These are phyloP conservation scores for Colletotrichum horii DNA, from an alignment of 2,329 filamentous ascomycete genomes.

Conservation along the genomic window DNA sequence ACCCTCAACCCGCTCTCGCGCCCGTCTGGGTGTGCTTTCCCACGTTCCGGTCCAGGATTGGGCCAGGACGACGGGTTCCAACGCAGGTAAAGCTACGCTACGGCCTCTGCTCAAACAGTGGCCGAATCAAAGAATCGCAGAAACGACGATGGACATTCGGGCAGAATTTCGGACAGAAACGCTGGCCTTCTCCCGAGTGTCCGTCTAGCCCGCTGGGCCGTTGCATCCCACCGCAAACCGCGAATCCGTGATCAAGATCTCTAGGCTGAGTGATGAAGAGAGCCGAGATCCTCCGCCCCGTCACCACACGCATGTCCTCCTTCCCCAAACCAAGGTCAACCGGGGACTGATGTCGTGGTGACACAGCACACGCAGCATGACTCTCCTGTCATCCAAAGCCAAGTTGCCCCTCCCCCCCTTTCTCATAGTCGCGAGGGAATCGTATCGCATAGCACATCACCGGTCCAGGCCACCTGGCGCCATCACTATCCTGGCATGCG, in stretches of 20 bases:
- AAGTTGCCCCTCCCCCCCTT: neutral
- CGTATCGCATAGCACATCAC: neutral
- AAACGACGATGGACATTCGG: neutral
- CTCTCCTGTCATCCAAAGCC: constrained; percentile 10
- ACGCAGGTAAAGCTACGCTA: neutral
- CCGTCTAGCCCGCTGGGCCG: neutral
- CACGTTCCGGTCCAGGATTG: neutral
- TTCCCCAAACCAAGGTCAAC: neutral
- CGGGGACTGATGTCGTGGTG: neutral
- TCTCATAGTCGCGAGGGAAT: neutral
- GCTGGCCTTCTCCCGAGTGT: neutral
- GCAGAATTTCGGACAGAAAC: neutral
- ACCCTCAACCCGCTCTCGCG: neutral
- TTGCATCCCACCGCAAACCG: neutral
- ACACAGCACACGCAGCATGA: constrained; percentile 7
- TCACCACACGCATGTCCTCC: neutral
- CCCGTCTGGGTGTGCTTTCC: neutral
- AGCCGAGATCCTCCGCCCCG: neutral
- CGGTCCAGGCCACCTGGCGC: neutral
- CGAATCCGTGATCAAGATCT: neutral
- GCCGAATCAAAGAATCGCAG: neutral
- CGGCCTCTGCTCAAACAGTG: neutral
- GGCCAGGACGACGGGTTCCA: neutral
- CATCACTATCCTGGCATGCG: neutral
- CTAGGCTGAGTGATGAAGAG: neutral